Evolutionary conservation across 495 filamentous ascomycete genomes (phyloP), one percentile per base, ranked within the genome.

Genomic region (Aspergillus bridgeri): DNA sequence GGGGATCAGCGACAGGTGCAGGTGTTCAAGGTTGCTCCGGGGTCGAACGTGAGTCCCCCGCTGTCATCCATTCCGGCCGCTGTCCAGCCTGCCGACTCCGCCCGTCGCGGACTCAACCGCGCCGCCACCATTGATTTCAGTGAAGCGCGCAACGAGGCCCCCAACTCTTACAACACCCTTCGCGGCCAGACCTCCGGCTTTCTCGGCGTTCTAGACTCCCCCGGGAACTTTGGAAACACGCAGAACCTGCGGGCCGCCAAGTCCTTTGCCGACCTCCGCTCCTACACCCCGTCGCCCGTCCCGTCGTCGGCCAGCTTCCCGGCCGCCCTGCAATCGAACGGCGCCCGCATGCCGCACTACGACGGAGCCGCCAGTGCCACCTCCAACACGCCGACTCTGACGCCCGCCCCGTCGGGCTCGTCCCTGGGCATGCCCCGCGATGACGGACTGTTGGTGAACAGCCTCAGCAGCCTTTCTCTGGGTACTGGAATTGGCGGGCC

Each of bases 61-160:
- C 43, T 77, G 62, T 72, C 77, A 20, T 71, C 77, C 38, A 80
- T 89, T 65, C 80, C 85, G 17, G 74, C 84, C 53, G 69, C 78
- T 11, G 83, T 85, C 38, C 88, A 89, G 49, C 81, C 83, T 18
- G 79, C 82, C 54, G 91, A 97, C 58, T 82, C 85, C 29, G 84
- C 86, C 56, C 83, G 92, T 54, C 89, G 92, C 29, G 88, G 84
- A 15, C 78, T 98, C 33, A 94, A 92, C 76, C 89, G 94, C 25
- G 92, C 94, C 19, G 95, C 94, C 29, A 98, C 94, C n/a, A 96
- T 95, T 64, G 93, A 98, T 73, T 98, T 98, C 74, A 91, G 89
- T 63, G 94, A 97, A 68, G 86, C 90, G 38, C 88, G 92, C 6
- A 86, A 81, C 22, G 83, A 83, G 47, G 86, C 87, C 20, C 79